Percentiles rank a stretch among this genome's conserved stretches.
phyloP scores from a whole-genome alignment of 345 rosid genomes.

The Syzygium aromaticum region DNA sequence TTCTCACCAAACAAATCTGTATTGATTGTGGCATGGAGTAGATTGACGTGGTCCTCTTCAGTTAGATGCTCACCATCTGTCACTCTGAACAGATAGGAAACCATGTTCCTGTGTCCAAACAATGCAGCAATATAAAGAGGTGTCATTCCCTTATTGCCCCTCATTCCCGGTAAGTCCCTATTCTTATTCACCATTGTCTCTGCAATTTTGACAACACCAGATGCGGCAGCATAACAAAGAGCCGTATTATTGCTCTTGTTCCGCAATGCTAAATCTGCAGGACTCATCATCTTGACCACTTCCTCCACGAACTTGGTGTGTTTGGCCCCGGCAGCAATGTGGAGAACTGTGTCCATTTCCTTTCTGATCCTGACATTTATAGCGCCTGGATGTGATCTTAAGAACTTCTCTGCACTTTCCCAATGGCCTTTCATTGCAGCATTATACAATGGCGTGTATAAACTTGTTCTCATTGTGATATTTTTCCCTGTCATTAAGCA shows the following conservation, averaged over 20 bases:
- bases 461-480: not conserved
- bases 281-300: not conserved
- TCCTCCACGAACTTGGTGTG: conserved; percentile 11
- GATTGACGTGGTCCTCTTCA: conserved; percentile 9
- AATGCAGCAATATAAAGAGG: conserved; percentile 31
- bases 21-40: conserved; percentile 19
- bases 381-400: not conserved
- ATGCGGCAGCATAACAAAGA: conserved; percentile 20
- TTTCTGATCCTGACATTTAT: not conserved
- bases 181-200: conserved; percentile 25
- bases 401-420: conserved; percentile 20
- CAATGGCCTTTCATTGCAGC: conserved; percentile 35
- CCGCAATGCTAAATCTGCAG: not conserved
- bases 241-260: conserved; percentile 9
- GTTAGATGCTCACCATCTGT: conserved; percentile 13
- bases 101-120: conserved; percentile 26
- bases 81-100: conserved; percentile 20
- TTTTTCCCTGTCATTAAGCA: not conserved
- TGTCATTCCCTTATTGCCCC: conserved; percentile 20
- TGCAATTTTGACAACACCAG: conserved; percentile 23
- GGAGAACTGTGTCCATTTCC: not conserved
- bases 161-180: conserved; percentile 9
- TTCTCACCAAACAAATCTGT: conserved; percentile 16
- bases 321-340: conserved; percentile 5
- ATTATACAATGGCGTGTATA: conserved; percentile 22